Percentiles rank a stretch among this genome's conserved stretches.
Conservation (phyloP, 805 yeast genomes). For the Lachancea meyersii region DNA sequence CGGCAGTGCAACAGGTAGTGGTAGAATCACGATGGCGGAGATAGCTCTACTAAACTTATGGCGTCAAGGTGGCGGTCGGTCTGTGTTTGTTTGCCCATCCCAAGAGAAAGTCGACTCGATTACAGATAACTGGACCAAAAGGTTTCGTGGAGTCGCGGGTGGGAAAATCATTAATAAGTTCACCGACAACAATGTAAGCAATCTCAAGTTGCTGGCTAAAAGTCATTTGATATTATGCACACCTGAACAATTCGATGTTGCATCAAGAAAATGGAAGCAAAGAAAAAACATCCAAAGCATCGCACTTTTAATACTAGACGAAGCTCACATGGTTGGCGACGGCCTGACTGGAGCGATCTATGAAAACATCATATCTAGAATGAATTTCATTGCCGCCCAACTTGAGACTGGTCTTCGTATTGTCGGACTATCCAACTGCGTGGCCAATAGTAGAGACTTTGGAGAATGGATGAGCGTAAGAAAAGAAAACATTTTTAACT, state of each 20-base stretch:
- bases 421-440: slow-evolving; percentile 62
- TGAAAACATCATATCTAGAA: slow-evolving; percentile 64
- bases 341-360: slow-evolving; percentile 54
- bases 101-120: slow-evolving; percentile 49
- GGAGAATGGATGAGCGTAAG: slow-evolving; percentile 82
- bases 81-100: slow-evolving; percentile 63
- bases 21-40: slow-evolving; percentile 67
- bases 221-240: slow-evolving; percentile 71
- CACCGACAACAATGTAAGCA: slow-evolving; percentile 45
- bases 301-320: slow-evolving; percentile 66
- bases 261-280: slow-evolving; percentile 80
- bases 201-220: slow-evolving; percentile 48
- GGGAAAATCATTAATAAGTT: slow-evolving; percentile 54
- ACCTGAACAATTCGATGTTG: slow-evolving; percentile 65
- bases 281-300: slow-evolving; percentile 63
- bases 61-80: slow-evolving; percentile 62
- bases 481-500: slow-evolving; percentile 59
- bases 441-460: slow-evolving; percentile 70
- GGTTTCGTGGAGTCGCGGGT: slow-evolving; percentile 44
- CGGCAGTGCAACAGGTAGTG: slow-evolving; percentile 71
- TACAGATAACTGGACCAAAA: slow-evolving; percentile 46
- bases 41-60: slow-evolving; percentile 67
- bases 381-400: slow-evolving; percentile 64
- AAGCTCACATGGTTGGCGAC: slow-evolving; percentile 58
- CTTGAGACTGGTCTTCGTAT: slow-evolving; percentile 53